Conservation (phyloP, 306 rosid species). For the Trichosanthes cucumerina region DNA sequence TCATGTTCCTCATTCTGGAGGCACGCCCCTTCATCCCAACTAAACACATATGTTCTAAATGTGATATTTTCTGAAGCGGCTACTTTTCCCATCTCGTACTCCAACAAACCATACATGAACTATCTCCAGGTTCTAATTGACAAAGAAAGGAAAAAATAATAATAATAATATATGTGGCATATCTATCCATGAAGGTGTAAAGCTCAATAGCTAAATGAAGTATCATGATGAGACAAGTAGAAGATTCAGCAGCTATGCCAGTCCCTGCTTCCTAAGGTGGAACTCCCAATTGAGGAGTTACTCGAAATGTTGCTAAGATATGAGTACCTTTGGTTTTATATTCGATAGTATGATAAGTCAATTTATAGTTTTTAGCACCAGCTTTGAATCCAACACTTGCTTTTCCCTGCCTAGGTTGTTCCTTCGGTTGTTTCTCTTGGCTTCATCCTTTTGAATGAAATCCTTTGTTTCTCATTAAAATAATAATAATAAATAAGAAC, state of each 20-base stretch:
- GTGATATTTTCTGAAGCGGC: neutral
- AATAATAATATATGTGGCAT: neutral
- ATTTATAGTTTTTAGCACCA: too few species aligned
- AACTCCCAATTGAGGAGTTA: neutral
- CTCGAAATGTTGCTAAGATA: neutral
- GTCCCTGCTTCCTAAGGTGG: neutral
- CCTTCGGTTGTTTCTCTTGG: too few species aligned
- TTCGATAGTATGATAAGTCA: neutral
- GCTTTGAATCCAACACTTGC: too few species aligned
- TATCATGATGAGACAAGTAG: neutral
- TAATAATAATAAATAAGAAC: too few species aligned
- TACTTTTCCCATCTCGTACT: neutral
- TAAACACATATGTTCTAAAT: neutral
- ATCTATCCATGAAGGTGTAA: neutral
- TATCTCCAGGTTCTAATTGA: neutral
- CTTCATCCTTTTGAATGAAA: too few species aligned
- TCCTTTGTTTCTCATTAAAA: too few species aligned
- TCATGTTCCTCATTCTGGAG: neutral
- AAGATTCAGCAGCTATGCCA: neutral
- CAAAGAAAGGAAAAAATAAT: neutral
- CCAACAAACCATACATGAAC: neutral
- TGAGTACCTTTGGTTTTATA: too few species aligned
- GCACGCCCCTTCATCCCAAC: neutral
- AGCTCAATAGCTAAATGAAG: neutral
- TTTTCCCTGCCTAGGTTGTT: too few species aligned